phyloP scores from a whole-genome alignment of 805 yeast genomes.

The Lipomyces yamadae region DNA sequence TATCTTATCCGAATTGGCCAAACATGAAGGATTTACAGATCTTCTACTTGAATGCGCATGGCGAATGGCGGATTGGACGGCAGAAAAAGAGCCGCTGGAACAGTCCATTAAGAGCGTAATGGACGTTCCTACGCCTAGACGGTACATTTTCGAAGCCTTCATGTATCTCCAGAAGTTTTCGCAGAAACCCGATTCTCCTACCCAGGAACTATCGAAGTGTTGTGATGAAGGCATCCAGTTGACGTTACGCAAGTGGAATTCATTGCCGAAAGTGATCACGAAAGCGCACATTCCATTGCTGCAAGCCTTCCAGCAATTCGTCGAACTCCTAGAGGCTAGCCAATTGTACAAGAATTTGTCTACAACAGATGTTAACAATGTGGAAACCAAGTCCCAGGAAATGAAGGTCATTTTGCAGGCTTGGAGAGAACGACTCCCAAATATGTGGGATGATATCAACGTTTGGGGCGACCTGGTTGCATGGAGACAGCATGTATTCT shows the following conservation, averaged over 20 bases:
- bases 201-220: slow-evolving; percentile 79
- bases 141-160: slow-evolving; percentile 95
- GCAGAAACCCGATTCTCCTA: slow-evolving; percentile 75
- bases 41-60: slow-evolving; percentile 97
- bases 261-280: slow-evolving; percentile 73
- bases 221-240: slow-evolving; percentile 97
- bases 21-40: slow-evolving; percentile 97
- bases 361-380: slow-evolving; percentile 87
- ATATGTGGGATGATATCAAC: slow-evolving; percentile 95
- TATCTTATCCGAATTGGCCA: slow-evolving; percentile 90
- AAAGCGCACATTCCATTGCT: slow-evolving; percentile 86
- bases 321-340: slow-evolving; percentile 96
- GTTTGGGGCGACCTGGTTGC: slow-evolving; percentile 97
- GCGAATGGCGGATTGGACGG: slow-evolving; percentile 98
- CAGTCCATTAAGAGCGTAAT: slow-evolving; percentile 93
- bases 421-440: slow-evolving; percentile 97
- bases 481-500: slow-evolving; percentile 98
- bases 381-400: slow-evolving; percentile 92
- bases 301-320: slow-evolving; percentile 96
- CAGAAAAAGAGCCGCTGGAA: slow-evolving; percentile 91
- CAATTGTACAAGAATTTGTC: slow-evolving; percentile 88
- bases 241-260: slow-evolving; percentile 90
- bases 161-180: slow-evolving; percentile 90
- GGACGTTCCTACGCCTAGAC: slow-evolving; percentile 98
- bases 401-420: slow-evolving; percentile 92